Evolutionary conservation across 2,329 filamentous ascomycete species (phyloP).

Genomic region (Cladobotryum protrusum): DNA sequence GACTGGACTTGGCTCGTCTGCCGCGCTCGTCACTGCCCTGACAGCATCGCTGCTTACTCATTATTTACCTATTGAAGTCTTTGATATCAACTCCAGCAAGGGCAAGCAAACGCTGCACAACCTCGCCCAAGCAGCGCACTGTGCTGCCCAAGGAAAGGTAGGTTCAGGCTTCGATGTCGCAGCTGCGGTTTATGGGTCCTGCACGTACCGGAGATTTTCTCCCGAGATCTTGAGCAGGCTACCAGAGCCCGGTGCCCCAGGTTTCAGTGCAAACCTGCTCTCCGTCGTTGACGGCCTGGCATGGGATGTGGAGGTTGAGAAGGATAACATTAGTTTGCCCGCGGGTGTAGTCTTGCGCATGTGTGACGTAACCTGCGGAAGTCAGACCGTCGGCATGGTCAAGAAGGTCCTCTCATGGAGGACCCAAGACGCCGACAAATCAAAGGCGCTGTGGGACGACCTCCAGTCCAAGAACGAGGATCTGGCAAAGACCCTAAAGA

Average conservation of each 20-base stretch:
- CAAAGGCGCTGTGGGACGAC: slow-evolving; percentile 65
- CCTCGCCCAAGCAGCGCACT: slow-evolving; percentile 87
- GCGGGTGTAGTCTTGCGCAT: slow-evolving; percentile 72
- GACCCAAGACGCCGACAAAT: slow-evolving; percentile 54
- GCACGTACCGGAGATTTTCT: slow-evolving; percentile 87
- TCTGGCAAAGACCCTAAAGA: slow-evolving; percentile 59
- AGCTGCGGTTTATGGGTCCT: slow-evolving; percentile 85
- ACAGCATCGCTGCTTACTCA: slow-evolving; percentile 70
- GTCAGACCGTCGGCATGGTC: slow-evolving; percentile 91
- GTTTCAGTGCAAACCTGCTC: slow-evolving; percentile 62
- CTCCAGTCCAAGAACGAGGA: slow-evolving; percentile 70
- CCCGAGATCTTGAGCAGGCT: slow-evolving; percentile 63
- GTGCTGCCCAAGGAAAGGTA: slow-evolving; percentile 92
- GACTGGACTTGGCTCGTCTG: slow-evolving; percentile 91
- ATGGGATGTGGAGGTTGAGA: slow-evolving; percentile 77
- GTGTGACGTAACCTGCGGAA: slow-evolving; percentile 94
- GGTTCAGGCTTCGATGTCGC: slow-evolving; percentile 95
- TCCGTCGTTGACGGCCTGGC: slow-evolving; percentile 56
- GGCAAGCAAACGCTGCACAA: slow-evolving; percentile 72
- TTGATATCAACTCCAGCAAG: slow-evolving; percentile 49
- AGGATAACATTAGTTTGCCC: slow-evolving; percentile 66
- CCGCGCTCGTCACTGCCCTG: slow-evolving; percentile 84
- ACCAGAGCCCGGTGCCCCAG: slow-evolving; percentile 57
- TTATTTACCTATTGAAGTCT: slow-evolving; percentile 55
- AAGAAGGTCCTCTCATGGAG: slow-evolving; percentile 85